Conservation (phyloP, 345 rosid species). For the Stellera chamaejasme region DNA sequence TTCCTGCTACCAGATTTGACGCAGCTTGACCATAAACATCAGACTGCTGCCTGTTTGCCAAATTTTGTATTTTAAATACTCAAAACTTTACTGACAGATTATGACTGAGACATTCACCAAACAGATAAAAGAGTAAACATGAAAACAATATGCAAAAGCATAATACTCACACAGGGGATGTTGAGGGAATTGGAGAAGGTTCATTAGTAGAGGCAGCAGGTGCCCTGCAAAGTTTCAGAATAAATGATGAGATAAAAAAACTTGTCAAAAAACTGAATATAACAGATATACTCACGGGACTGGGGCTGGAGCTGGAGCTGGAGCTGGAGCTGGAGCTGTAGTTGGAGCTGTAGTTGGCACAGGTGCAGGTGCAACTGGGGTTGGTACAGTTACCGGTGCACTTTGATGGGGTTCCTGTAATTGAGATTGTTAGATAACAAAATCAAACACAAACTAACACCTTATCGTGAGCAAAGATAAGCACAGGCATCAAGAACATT, state of each 20-base stretch:
- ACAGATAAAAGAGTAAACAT: neutral
- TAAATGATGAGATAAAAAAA: neutral
- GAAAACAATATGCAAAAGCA: conserved; percentile 8
- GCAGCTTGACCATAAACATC: conserved; percentile 79
- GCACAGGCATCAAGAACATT: neutral
- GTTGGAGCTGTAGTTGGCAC: conserved; percentile 22
- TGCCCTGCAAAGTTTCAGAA: conserved; percentile 2
- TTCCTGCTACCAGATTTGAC: conserved; percentile 83
- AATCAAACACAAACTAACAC: neutral
- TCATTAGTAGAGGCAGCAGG: conserved; percentile 24
- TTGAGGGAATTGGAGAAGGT: conserved; percentile 27
- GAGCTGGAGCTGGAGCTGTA: conserved; percentile 19
- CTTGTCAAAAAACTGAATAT: neutral
- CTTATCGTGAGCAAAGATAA: no score
- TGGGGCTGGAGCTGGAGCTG: conserved; percentile 31
- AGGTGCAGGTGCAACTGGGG: conserved; percentile 24
- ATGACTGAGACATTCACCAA: neutral
- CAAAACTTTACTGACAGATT: neutral
- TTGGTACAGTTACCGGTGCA: conserved; percentile 18
- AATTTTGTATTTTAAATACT: neutral
- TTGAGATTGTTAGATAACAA: neutral
- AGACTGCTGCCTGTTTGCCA: conserved; percentile 39
- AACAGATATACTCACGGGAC: conserved; percentile 10
- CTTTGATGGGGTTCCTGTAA: conserved; percentile 44
- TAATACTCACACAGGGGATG: conserved; percentile 18